These are phyloP conservation scores for Rhytidhysteron rufulum DNA, from an alignment of 2,329 filamentous ascomycete species.

Conservation along the genomic window DNA sequence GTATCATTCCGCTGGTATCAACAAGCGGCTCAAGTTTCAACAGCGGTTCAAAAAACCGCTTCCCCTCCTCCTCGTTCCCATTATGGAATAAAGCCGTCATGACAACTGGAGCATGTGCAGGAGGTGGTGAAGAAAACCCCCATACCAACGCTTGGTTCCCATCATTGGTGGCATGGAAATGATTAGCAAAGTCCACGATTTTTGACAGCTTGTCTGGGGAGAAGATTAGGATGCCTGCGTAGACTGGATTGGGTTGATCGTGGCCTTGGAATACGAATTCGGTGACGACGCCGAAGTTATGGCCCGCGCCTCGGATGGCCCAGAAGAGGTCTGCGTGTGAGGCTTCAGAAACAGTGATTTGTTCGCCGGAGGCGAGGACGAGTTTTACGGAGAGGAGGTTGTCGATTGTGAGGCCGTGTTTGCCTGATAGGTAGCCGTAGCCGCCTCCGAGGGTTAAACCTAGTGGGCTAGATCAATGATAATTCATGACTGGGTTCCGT, in stretches of 20 bases:
- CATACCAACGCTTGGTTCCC: constrained; percentile 25
- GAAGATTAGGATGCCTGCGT: constrained; percentile 35
- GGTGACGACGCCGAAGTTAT: constrained; percentile 45
- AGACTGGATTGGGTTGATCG: constrained; percentile 27
- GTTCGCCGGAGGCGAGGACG: constrained; percentile 39
- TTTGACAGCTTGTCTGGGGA: constrained; percentile 22
- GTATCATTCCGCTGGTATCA: constrained; percentile 21
- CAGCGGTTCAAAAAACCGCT: constrained; percentile 22
- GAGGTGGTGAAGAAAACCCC: constrained; percentile 26
- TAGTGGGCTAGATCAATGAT: constrained; percentile 36
- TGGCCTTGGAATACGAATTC: constrained; percentile 42
- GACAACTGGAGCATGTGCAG: constrained; percentile 23
- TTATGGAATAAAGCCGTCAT: constrained; percentile 33
- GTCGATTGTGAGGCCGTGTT: constrained; percentile 54
- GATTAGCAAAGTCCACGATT: constrained; percentile 26
- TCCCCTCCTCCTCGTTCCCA: constrained; percentile 26
- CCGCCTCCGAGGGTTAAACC: constrained; percentile 50
- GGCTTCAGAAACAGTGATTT: constrained; percentile 36
- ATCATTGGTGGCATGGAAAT: constrained; percentile 23
- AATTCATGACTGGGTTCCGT: no score
- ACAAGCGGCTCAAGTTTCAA: constrained; percentile 22
- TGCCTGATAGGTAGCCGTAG: constrained; percentile 54
- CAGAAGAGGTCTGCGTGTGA: constrained; percentile 50
- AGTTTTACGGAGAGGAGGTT: constrained; percentile 39
- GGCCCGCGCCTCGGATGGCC: constrained; percentile 44